These are phyloP conservation scores for Tulasnella calospora DNA, from an alignment of 768 basidiomycete genomes.

Conservation along the genomic window DNA sequence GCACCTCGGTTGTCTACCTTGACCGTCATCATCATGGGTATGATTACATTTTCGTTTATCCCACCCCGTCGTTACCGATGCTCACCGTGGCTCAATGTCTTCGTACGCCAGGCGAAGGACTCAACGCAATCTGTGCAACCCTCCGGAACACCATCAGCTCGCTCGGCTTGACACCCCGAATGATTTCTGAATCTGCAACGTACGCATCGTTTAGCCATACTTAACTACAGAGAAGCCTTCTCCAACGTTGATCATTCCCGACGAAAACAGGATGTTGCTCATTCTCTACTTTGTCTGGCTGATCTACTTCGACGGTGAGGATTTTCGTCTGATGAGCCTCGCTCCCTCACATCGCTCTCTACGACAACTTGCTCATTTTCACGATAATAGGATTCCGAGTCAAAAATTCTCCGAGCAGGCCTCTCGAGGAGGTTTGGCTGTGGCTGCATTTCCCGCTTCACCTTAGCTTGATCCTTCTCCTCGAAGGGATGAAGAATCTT, in stretches of 20 bases:
- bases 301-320: not conserved
- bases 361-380: no score
- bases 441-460: not conserved
- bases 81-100: no score
- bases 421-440: not conserved
- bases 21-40: not conserved
- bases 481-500: not conserved
- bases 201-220: not conserved
- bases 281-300: slow-evolving; percentile 11
- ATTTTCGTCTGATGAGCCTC: no score
- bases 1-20: not conserved
- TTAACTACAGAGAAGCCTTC: no score
- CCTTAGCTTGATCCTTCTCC: not conserved
- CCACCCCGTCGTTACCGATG: no score
- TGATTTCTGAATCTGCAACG: not conserved
- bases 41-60: no score
- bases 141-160: not conserved
- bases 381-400: not conserved
- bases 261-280: not conserved
- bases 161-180: not conserved
- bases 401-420: not conserved
- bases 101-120: slow-evolving; percentile 4
- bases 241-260: no score
- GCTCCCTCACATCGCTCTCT: no score
- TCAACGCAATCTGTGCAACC: not conserved